Percentiles rank a stretch among this genome's conserved stretches.
These are phyloP conservation scores for Hygrophoropsis aurantiaca DNA, from an alignment of 768 basidiomycete species.

Conservation along the genomic window DNA sequence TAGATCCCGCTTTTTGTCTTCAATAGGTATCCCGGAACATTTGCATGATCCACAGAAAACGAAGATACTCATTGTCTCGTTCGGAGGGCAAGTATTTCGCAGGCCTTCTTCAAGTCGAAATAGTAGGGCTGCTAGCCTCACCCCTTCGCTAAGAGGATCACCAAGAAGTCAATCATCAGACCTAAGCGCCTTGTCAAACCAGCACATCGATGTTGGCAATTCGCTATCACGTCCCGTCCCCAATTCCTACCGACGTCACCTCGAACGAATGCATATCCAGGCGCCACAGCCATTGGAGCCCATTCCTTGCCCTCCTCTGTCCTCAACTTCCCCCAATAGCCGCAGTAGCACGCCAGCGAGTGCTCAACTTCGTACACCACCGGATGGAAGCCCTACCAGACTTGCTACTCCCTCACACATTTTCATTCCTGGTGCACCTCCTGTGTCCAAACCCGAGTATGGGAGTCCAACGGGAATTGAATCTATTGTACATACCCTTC, in stretches of 20 bases:
- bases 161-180: not conserved
- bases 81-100: conserved; percentile 75
- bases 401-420: conserved; percentile 56
- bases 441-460: conserved; percentile 37
- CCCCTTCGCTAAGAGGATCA: conserved; percentile 24
- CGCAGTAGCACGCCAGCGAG: no score
- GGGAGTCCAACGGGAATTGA: not conserved
- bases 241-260: not conserved
- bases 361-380: not conserved
- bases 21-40: conserved; percentile 57
- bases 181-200: no score
- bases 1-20: conserved; percentile 51
- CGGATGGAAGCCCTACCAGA: conserved; percentile 20
- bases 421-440: conserved; percentile 59
- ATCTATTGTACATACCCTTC: not conserved
- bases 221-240: not conserved
- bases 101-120: conserved; percentile 38
- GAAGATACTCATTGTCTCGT: conserved; percentile 75
- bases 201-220: conserved; percentile 13
- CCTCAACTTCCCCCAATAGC: no score
- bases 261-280: not conserved
- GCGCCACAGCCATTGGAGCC: no score
- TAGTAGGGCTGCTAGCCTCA: conserved; percentile 34
- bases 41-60: conserved; percentile 46
- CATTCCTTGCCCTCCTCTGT: no score